phyloP scores from a whole-genome alignment of 129 eudicot species.

The Centella asiatica region DNA sequence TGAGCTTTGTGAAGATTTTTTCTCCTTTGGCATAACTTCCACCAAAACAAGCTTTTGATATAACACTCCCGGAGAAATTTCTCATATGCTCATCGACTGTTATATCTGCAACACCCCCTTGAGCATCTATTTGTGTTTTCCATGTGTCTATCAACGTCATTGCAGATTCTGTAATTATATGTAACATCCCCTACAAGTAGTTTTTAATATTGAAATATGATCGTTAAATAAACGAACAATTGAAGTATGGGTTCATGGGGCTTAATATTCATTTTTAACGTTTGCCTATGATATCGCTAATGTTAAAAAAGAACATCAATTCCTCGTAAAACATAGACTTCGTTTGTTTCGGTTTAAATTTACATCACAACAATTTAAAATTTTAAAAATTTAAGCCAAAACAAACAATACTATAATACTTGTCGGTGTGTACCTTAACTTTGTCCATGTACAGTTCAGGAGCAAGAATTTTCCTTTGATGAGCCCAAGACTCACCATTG shows the following conservation, averaged over 20 bases:
- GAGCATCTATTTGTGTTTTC: conserved; percentile 13
- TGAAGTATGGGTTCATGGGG: no score
- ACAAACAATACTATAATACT: no score
- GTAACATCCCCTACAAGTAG: conserved; percentile 31
- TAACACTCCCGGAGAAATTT: conserved; percentile 30
- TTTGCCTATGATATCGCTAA: no score
- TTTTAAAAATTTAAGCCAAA: no score
- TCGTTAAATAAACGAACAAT: no score
- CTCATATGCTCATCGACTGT: conserved; percentile 25
- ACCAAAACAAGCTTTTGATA: conserved; percentile 43
- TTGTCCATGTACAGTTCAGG: conserved; percentile 43
- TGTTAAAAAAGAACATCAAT: no score
- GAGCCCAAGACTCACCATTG: conserved; percentile 29
- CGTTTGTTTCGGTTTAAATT: no score
- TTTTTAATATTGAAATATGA: no score
- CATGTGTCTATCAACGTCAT: conserved; percentile 20
- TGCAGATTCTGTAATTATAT: conserved; percentile 22
- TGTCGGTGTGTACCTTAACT: conserved; percentile 32
- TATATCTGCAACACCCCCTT: conserved; percentile 30
- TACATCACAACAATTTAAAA: not conserved
- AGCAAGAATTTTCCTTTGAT: conserved; percentile 31
- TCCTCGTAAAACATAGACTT: no score
- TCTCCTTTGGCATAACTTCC: conserved; percentile 30
- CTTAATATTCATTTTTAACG: no score
- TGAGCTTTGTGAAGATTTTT: conserved; percentile 25